These are phyloP conservation scores for Aspergillus sp. DNA, from an alignment of 2,329 filamentous ascomycete species.

Conservation along the genomic window DNA sequence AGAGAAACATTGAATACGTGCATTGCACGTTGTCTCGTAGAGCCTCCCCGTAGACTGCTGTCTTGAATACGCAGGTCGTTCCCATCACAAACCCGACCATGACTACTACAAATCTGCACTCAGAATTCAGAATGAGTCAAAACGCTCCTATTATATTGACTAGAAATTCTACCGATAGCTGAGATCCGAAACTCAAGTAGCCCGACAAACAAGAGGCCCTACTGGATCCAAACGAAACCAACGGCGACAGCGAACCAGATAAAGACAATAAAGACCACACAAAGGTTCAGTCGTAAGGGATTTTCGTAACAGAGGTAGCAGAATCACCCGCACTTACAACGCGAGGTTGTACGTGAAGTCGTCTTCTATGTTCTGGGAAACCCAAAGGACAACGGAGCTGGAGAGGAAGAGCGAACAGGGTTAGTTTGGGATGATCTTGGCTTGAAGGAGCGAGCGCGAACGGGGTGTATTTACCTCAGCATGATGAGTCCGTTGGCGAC, in stretches of 20 bases:
- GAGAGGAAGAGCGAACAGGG: conserved; percentile 16
- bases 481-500: conserved; percentile 65
- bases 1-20: not conserved
- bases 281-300: not conserved
- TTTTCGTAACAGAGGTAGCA: not conserved
- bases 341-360: conserved; percentile 70
- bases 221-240: not conserved
- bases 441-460: not conserved
- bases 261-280: not conserved
- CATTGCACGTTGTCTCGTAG: too few relatives aligned
- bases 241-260: not conserved
- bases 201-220: not conserved
- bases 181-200: not conserved
- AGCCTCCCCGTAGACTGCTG: not conserved
- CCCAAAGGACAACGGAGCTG: conserved; percentile 65
- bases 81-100: too few relatives aligned
- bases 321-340: conserved; percentile 42
- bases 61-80: not conserved
- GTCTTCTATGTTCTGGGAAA: conserved; percentile 71
- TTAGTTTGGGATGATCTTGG: not conserved
- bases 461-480: conserved; percentile 56
- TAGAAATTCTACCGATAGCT: not conserved
- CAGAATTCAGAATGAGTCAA: not conserved
- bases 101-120: too few relatives aligned
- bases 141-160: not conserved